A percentile compares a stretch with the other conserved stretches of the same genome.
Conservation (phyloP, 306 rosid genomes). For the Psophocarpus tetragonolobus region DNA sequence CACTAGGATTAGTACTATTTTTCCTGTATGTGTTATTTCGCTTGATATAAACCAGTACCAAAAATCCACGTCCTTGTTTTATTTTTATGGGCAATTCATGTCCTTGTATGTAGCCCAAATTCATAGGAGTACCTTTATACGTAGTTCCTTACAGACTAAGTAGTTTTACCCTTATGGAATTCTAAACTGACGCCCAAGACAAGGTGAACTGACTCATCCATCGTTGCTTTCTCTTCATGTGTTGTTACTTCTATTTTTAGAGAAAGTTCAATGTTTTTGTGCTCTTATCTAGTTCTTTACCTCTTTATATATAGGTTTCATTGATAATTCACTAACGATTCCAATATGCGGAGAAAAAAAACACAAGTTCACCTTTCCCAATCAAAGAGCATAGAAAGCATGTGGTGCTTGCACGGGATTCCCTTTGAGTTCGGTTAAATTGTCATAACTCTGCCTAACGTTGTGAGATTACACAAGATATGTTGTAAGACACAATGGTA, state of each 20-base stretch:
- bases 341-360: not conserved
- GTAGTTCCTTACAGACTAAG: too few relatives aligned
- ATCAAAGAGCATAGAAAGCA: slow-evolving; percentile 28
- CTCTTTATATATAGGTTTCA: too few relatives aligned
- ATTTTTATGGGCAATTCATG: too few relatives aligned
- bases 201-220: not conserved
- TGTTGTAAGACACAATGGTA: not conserved
- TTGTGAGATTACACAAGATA: slow-evolving; percentile 23
- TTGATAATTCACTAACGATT: not conserved
- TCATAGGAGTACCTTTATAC: too few relatives aligned
- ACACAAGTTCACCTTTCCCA: not conserved
- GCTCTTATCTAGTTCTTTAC: too few relatives aligned
- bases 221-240: slow-evolving; percentile 30
- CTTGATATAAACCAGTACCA: too few relatives aligned
- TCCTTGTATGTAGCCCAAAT: too few relatives aligned
- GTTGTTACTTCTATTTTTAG: not conserved
- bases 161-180: not conserved
- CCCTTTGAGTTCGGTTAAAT: slow-evolving; percentile 27
- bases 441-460: slow-evolving; percentile 50
- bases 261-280: not conserved
- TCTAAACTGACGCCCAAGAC: not conserved
- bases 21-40: not conserved
- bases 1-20: not conserved
- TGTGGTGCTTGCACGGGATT: slow-evolving; percentile 45
- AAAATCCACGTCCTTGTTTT: too few relatives aligned